Evolutionary conservation across 1,284 basidiomycete genomes (phyloP), one percentile per base, ranked within the genome.

Genomic region (Crepidotus sp.): DNA sequence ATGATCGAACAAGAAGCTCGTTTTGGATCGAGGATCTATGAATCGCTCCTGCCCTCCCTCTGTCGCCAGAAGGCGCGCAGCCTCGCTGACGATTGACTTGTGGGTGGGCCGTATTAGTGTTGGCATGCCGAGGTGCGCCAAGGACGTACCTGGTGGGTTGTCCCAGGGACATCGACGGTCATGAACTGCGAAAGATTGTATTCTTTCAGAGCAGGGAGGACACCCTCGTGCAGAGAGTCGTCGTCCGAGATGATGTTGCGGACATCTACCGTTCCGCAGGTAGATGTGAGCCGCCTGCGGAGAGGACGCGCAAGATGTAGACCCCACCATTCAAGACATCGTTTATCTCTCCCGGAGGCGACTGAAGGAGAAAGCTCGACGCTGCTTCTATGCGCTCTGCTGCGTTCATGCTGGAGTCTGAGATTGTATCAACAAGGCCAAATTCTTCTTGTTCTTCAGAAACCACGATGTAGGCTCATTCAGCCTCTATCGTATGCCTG

Each of bases 281-380:
- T 35, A 44, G 32, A 43, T 35, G 26, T 40, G 30, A 39, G 43
- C 36, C 8, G 19, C 29, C n/a, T 29, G 31, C 24, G 5, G 40
- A 17, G 24, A 11, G 18, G 17, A 41, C 33, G 42, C 37, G 45
- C 25, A 9, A 21, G 32, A 13, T 29, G 48, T 45, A 27, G 32
- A 42, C 54, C 65, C 55, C 52, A 87, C 87, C 90, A 58, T 89
- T 91, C 48, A 95, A 73, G 19, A 95, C 90, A 66, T 95, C 92
- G 61, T 94, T 95, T 56, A 95, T 92, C 67, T 97, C 88, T 42
- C 93, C 93, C 0, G 93, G 93, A 10, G 93, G 93, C 1, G 88
- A 80, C 61, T 95, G 92, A 1, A 89, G 72, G 25, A 97, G 70
- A 57, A 96, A 90, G 40, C 69, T 69, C 13, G 83, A 80, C 6